phyloP scores from a whole-genome alignment of 805 yeast genomes.

The Sugiyamaella lignohabitans region DNA sequence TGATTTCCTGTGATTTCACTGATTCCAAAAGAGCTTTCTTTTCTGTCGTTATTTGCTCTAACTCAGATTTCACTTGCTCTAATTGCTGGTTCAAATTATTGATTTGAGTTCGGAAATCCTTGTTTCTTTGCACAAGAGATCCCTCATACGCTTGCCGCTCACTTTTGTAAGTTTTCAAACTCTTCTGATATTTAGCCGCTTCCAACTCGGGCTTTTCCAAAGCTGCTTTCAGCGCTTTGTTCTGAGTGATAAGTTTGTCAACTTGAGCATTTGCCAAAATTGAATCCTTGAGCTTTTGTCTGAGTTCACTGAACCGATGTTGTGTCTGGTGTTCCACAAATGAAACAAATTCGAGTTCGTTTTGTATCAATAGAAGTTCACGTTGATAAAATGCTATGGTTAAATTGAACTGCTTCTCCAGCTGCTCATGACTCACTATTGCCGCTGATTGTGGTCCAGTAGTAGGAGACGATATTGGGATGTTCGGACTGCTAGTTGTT shows the following conservation, averaged over 20 bases:
- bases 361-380: constrained; percentile 49
- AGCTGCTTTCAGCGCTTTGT: constrained; percentile 26
- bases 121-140: constrained; percentile 29
- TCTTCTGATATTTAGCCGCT: constrained; percentile 28
- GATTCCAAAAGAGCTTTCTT: constrained; percentile 28
- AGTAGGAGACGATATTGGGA: not conserved
- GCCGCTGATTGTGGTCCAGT: not conserved
- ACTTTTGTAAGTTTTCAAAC: constrained; percentile 28
- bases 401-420: constrained; percentile 9
- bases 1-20: constrained; percentile 29
- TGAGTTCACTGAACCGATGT: constrained; percentile 32
- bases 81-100: constrained; percentile 21
- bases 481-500: constrained; percentile 7
- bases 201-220: constrained; percentile 26
- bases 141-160: constrained; percentile 35
- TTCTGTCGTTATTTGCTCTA: constrained; percentile 27
- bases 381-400: constrained; percentile 46
- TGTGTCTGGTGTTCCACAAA: constrained; percentile 46
- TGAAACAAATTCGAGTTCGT: constrained; percentile 55
- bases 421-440: constrained; percentile 2
- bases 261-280: constrained; percentile 27
- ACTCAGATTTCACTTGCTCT: constrained; percentile 20
- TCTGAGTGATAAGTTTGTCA: constrained; percentile 28
- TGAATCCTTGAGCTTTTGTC: constrained; percentile 27
- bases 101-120: constrained; percentile 27